A percentile compares a stretch with the other conserved stretches of the same genome.
These are phyloP conservation scores for Psilocybe mexicana DNA, from an alignment of 1,284 basidiomycete genomes.

Conservation along the genomic window DNA sequence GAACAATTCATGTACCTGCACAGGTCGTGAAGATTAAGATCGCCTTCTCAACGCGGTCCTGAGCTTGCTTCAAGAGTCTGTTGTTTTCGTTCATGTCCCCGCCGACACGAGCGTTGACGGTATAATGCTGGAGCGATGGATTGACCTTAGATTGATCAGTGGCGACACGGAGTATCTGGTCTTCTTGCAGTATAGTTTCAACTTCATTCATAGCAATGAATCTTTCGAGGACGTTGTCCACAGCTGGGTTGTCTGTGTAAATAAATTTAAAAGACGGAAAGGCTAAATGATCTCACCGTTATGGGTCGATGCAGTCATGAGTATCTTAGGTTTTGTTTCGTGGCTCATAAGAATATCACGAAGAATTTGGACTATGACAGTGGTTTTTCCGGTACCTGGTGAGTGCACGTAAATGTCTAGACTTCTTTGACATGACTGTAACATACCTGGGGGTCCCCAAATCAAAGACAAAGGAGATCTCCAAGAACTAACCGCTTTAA, in stretches of 20 bases:
- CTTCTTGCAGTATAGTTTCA: conserved; percentile 44
- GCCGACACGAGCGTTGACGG: conserved; percentile 64
- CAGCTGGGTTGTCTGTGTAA: conserved; percentile 38
- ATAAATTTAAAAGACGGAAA: not conserved
- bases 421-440: not conserved
- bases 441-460: conserved; percentile 65
- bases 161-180: conserved; percentile 61
- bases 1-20: conserved; percentile 37
- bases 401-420: not conserved
- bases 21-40: conserved; percentile 64
- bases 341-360: conserved; percentile 40
- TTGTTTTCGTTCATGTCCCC: conserved; percentile 63
- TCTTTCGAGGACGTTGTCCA: conserved; percentile 67
- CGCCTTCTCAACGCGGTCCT: conserved; percentile 54
- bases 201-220: conserved; percentile 50
- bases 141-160: conserved; percentile 64
- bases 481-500: conserved; percentile 45
- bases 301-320: conserved; percentile 70
- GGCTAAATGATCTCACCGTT: conserved; percentile 43
- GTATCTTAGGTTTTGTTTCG: conserved; percentile 43
- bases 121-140: conserved; percentile 54
- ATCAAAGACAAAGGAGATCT: conserved; percentile 50
- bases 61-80: conserved; percentile 55
- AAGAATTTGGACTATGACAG: conserved; percentile 63
- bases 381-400: conserved; percentile 68